These are phyloP conservation scores for Trifolium subterraneum DNA, from an alignment of 306 rosid genomes.

Conservation along the genomic window DNA sequence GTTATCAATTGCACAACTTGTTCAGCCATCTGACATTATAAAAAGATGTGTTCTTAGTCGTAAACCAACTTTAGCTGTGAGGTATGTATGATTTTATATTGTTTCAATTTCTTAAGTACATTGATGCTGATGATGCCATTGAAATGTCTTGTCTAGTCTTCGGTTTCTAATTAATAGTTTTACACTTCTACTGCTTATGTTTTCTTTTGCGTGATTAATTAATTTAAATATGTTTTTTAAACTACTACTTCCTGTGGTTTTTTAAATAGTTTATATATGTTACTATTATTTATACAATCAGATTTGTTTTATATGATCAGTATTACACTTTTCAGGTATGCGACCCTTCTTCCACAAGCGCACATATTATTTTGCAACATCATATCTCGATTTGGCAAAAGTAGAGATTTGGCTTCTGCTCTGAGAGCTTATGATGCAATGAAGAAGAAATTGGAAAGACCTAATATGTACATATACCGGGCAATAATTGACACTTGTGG, in stretches of 20 bases:
- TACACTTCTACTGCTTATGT: slow-evolving; percentile 4
- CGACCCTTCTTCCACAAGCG: slow-evolving; percentile 76
- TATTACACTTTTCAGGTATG: slow-evolving; percentile 71
- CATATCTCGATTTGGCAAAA: slow-evolving; percentile 80
- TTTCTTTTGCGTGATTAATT: background rate
- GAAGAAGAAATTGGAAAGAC: slow-evolving; percentile 53
- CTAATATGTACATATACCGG: slow-evolving; percentile 85
- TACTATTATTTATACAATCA: background rate
- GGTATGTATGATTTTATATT: slow-evolving; percentile 72
- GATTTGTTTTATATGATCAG: slow-evolving; percentile 31
- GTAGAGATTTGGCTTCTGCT: slow-evolving; percentile 74
- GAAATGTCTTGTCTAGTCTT: slow-evolving; percentile 15
- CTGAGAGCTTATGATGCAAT: slow-evolving; percentile 69
- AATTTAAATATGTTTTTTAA: slow-evolving; percentile 1
- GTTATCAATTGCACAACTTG: slow-evolving; percentile 64
- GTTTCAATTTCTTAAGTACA: slow-evolving; percentile 26
- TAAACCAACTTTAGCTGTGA: slow-evolving; percentile 74
- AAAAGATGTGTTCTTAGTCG: slow-evolving; percentile 63
- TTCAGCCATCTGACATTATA: slow-evolving; percentile 71
- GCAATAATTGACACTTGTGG: slow-evolving; percentile 84
- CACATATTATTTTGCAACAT: slow-evolving; percentile 66
- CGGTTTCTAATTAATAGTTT: slow-evolving; percentile 1
- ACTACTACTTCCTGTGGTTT: slow-evolving; percentile 8
- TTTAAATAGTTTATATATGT: background rate
- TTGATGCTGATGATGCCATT: slow-evolving; percentile 3